Base-by-base conservation (phyloP, 768 basidiomycete genomes). In the Macrolepiota albuminosa region DNA sequence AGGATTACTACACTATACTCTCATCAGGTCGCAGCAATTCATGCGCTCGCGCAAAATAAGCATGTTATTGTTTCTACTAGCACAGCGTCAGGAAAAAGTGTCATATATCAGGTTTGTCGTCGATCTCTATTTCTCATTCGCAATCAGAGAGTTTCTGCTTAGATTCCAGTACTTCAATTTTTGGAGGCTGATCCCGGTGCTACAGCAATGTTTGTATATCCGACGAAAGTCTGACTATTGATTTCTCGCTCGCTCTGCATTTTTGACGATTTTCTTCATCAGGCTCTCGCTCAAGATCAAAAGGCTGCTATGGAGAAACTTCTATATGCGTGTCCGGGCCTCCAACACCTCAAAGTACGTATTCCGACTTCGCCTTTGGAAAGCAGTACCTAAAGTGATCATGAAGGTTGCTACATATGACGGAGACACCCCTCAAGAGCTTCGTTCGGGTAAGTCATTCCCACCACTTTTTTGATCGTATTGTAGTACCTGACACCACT, bases 231-330 rank as follows among this genome's bases (percentile, higher is more conserved):
- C 53, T 42, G 67, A 56, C 31, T 24, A 40, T 54, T 14, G n/a
- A n/a, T 8, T 43, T 18, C 26, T 24, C 10, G 46, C 49, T 43
- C 14, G 11, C 49, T 45, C 14, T 24, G 18, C 29, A 18, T 14
- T 26, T 24, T 31, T 58, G 14, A n/a, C 1, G 29, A 10, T 18
- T 40, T 53, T 18, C 45, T 6, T 50, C 39, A 37, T 42, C 52
- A 93, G 89, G 93, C 93, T 16, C 76, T 96, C 43, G 93, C 94
- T 1, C 93, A 96, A 72, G 93, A 96, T 67, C 93, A 96, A 70
- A 84, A 80, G 64, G 73, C 75, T 4, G 85, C 89, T 1, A 71
- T 95, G 52, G 83, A 89, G 59, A 85, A 87, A 57, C 68, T 96
- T 14, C 66, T 95, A 0, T 78, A 66, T 57, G 74, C 76, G 9